These are phyloP conservation scores for Candida palmyrensis DNA, from an alignment of 805 yeast species.

Conservation along the genomic window DNA sequence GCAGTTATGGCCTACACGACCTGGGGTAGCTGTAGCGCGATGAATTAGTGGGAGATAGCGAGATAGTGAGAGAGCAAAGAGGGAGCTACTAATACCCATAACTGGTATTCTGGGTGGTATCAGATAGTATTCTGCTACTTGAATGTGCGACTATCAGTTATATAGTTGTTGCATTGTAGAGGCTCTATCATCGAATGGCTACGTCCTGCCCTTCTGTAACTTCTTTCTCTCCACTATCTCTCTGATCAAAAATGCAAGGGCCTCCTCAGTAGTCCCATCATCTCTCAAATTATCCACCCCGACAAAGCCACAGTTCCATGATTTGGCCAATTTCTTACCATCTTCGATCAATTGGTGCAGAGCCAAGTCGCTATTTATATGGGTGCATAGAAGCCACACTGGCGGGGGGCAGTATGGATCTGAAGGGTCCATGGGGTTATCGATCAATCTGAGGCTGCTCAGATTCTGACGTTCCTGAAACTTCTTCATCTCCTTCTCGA, in stretches of 20 bases:
- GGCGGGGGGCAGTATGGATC: conserved; percentile 52
- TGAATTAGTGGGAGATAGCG: no score
- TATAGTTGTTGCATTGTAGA: not conserved
- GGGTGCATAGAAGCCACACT: conserved; percentile 62
- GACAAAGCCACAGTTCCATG: conserved; percentile 65
- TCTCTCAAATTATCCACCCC: conserved; percentile 52
- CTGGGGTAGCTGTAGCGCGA: no score
- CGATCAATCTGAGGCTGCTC: conserved; percentile 12
- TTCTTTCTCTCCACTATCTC: conserved; percentile 49
- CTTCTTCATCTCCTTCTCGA: conserved; percentile 13
- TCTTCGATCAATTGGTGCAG: conserved; percentile 55
- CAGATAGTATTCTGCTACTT: no score
- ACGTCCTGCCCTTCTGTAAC: conserved; percentile 10
- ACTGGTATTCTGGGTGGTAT: no score
- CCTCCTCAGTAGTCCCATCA: conserved; percentile 47
- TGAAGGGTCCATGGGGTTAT: conserved; percentile 27
- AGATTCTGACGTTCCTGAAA: not conserved
- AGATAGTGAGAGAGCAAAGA: no score
- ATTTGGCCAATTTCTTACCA: conserved; percentile 52
- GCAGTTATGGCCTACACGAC: no score
- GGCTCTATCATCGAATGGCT: conserved; percentile 2
- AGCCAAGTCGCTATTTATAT: conserved; percentile 49
- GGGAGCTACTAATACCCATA: no score
- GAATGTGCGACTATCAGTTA: no score
- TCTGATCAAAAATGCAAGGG: conserved; percentile 51